Evolutionary conservation across 345 rosid genomes (phyloP).

Genomic region (Populus deltoides): DNA sequence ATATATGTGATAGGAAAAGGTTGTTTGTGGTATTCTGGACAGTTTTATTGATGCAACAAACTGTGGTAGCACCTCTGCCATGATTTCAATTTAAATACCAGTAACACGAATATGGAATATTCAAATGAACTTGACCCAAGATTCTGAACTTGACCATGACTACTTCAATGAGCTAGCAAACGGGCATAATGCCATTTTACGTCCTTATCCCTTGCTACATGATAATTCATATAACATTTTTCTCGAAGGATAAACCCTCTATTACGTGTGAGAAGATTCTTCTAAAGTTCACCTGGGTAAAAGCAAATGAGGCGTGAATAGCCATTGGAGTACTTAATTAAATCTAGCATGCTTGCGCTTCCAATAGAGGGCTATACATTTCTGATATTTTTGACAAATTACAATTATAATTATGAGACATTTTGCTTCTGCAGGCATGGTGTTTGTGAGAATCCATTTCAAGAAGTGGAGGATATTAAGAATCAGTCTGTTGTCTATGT

Average conservation of each 20-base stretch:
- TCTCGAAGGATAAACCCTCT: not conserved
- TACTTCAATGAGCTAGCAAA: not conserved
- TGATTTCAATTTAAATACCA: not conserved
- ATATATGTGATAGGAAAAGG: not conserved
- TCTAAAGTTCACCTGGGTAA: not conserved
- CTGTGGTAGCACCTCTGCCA: not conserved
- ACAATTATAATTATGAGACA: not conserved
- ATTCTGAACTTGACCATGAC: not conserved
- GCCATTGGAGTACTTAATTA: not conserved
- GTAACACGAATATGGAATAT: not conserved
- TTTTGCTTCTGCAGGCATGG: constrained; percentile 60
- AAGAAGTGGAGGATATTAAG: constrained; percentile 44
- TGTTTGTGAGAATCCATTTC: constrained; percentile 44
- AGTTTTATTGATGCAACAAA: not conserved
- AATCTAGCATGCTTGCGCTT: not conserved
- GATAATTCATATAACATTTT: not conserved
- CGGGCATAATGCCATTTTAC: not conserved
- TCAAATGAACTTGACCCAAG: not conserved
- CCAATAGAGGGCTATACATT: not conserved
- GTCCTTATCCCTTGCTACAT: not conserved
- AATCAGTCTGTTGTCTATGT: constrained; percentile 79
- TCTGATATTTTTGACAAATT: not conserved
- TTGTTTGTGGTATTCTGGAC: not conserved
- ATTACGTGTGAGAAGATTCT: not conserved
- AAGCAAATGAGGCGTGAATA: not conserved